Percentiles rank a stretch among this genome's conserved stretches.
These are phyloP conservation scores for Gossypium bickii DNA, from an alignment of 345 rosid genomes.

Conservation along the genomic window DNA sequence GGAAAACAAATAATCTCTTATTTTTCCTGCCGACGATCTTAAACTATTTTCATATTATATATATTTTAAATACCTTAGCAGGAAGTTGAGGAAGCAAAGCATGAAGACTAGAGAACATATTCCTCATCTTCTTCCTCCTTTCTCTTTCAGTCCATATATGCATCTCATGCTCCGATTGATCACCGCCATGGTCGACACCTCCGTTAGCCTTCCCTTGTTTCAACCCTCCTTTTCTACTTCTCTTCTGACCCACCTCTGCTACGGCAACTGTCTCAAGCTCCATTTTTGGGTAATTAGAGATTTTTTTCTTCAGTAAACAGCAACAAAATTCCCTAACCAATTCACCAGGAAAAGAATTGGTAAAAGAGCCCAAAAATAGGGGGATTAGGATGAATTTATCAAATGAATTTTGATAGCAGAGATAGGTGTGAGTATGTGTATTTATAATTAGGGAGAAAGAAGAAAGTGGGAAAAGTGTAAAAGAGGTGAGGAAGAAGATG, in stretches of 20 bases:
- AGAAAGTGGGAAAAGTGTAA: not conserved
- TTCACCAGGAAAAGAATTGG: not conserved
- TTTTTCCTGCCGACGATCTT: too few relatives aligned
- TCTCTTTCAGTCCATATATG: slow-evolving; percentile 57
- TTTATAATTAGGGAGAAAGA: not conserved
- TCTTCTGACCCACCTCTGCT: slow-evolving; percentile 22
- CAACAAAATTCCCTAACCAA: not conserved
- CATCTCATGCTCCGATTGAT: slow-evolving; percentile 35
- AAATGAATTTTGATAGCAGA: not conserved
- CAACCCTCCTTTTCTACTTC: slow-evolving; percentile 18
- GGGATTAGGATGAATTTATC: not conserved
- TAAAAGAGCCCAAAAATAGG: not conserved
- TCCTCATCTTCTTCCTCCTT: slow-evolving; percentile 62
- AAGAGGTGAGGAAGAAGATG: not conserved
- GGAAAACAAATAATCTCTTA: not conserved
- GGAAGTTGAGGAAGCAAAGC: slow-evolving; percentile 52
- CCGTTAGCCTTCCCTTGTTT: not conserved
- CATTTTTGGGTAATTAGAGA: not conserved
- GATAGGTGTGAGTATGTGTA: not conserved
- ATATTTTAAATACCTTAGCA: slow-evolving; percentile 31
- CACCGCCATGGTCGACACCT: not conserved
- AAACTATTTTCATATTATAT: not conserved
- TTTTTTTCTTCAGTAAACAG: not conserved
- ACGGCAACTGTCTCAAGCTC: slow-evolving; percentile 12
- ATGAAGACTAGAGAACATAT: slow-evolving; percentile 50